Conservation (phyloP, 805 yeast species). For the Yamadazyma kitorensis region DNA sequence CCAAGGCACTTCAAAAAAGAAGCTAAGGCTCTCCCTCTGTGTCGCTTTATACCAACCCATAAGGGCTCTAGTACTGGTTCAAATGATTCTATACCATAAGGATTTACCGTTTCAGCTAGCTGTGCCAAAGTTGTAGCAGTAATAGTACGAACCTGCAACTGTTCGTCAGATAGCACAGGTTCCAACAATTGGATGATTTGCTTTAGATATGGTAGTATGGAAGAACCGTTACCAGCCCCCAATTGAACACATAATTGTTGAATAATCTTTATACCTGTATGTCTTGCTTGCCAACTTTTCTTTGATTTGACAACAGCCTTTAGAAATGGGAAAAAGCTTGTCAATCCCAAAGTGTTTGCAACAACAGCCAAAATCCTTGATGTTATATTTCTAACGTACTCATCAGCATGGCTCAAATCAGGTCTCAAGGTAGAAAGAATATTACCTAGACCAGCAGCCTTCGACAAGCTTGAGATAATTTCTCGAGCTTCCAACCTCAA, state of each 20-base stretch:
- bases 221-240: conserved; percentile 56
- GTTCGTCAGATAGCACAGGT: conserved; percentile 63
- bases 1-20: conserved; percentile 78
- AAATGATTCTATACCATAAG: conserved; percentile 89
- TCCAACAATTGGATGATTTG: conserved; percentile 61
- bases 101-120: conserved; percentile 77
- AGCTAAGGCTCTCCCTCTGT: conserved; percentile 75
- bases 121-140: conserved; percentile 72
- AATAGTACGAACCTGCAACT: conserved; percentile 60
- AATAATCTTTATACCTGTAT: conserved; percentile 73
- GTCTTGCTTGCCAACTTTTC: conserved; percentile 78
- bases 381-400: conserved; percentile 70
- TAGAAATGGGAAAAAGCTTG: conserved; percentile 70
- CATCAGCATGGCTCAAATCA: conserved; percentile 80
- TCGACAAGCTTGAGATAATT: conserved; percentile 67
- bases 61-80: conserved; percentile 69
- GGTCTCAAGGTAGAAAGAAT: conserved; percentile 79
- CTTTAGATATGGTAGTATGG: conserved; percentile 66
- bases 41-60: conserved; percentile 75
- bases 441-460: conserved; percentile 77
- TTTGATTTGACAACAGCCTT: conserved; percentile 75
- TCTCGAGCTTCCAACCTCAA: conserved; percentile 79
- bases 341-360: conserved; percentile 75
- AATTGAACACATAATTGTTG: conserved; percentile 69
- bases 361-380: conserved; percentile 82